A percentile compares a stretch with the other conserved stretches of the same genome.
phyloP scores from a whole-genome alignment of 2,329 filamentous ascomycete genomes.

The Akanthomyces dipterigenus region DNA sequence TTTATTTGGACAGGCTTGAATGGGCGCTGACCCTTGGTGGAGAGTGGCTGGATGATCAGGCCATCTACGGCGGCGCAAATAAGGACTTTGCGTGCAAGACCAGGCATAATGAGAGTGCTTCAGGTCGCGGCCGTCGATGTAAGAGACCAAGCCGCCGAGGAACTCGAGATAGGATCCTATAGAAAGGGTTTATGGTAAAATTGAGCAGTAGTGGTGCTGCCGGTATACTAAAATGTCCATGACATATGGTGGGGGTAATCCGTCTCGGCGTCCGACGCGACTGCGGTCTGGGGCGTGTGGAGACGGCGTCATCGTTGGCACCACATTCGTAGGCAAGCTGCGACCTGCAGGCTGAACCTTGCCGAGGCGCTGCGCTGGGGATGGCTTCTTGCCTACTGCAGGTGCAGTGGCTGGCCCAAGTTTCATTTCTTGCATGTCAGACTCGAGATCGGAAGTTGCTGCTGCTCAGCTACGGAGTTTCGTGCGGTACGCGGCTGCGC shows the following conservation, averaged over 20 bases:
- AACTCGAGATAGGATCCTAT: background rate
- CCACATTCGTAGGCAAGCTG: background rate
- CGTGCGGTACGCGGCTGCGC: background rate
- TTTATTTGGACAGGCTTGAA: slow-evolving; percentile 58
- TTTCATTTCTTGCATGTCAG: background rate
- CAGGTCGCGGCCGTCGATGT: background rate
- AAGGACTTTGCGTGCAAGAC: slow-evolving; percentile 70
- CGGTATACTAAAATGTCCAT: background rate
- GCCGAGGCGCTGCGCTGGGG: background rate
- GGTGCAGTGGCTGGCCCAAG: background rate
- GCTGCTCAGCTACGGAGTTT: background rate
- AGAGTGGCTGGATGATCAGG: slow-evolving; percentile 68
- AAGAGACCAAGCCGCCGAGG: background rate
- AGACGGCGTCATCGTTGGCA: slow-evolving; percentile 10
- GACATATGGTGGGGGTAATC: slow-evolving; percentile 10
- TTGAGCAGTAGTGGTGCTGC: background rate
- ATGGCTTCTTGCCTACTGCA: background rate
- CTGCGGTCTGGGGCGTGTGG: slow-evolving; percentile 12
- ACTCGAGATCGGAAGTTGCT: background rate
- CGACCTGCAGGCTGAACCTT: background rate
- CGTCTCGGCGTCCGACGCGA: slow-evolving; percentile 9
- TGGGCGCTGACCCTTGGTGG: slow-evolving; percentile 50
- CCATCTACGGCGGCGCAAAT: slow-evolving; percentile 79
- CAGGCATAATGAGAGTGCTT: slow-evolving; percentile 51
- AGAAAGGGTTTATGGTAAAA: background rate